Evolutionary conservation across 177 flowering plant species (phyloP), one percentile per base, ranked within the genome.

Genomic region (Vitis hybrid): DNA sequence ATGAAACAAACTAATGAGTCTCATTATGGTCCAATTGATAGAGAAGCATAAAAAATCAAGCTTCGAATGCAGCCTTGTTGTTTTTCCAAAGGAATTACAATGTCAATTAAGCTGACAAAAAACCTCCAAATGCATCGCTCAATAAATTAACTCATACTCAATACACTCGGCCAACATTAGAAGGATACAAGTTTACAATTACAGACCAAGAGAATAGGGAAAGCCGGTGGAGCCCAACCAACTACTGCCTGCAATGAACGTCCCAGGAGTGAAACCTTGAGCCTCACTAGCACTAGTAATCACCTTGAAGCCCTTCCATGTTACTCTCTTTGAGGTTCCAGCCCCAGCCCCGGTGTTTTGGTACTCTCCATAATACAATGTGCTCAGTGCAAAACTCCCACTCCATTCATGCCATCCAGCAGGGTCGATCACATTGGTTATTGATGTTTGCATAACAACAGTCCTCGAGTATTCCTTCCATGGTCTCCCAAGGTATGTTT

Each of bases 401-500:
- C 26, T 55, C 98, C 98, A 95, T 56, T 73, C 82, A 39, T 71
- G 78, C 98, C 99, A 95, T 2, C 99, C 99, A 0, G 77, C 88
- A 0, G 92, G 86, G 11, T 77, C 15, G 4, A 95, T 81, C 59
- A 91, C 87, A 19, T 87, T 74, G 1, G 78, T 75, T 6, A 95
- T 84, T 2, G 64, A 1, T 0, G 85, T 59, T 31, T 91, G 89
- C 96, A 95, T 91, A 1, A 91, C 45, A 2, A 91, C 86, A 0
- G 96, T 88, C 76, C 93, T 84, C 1, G 98, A 91, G 58, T 91
- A 90, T 53, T 81, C 81, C 78, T 84, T 88, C 99, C 98, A 95
- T 1, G 98, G 99, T 62, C 99, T 51, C 2, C 99, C 99, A 1
- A 95, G 81, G 53, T 76, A 95, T 0, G 95, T 90, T 3, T 76